Percentiles rank a stretch among this genome's conserved stretches.
Conservation (phyloP, 2,329 filamentous ascomycete genomes). For the Cordyceps farinosa region DNA sequence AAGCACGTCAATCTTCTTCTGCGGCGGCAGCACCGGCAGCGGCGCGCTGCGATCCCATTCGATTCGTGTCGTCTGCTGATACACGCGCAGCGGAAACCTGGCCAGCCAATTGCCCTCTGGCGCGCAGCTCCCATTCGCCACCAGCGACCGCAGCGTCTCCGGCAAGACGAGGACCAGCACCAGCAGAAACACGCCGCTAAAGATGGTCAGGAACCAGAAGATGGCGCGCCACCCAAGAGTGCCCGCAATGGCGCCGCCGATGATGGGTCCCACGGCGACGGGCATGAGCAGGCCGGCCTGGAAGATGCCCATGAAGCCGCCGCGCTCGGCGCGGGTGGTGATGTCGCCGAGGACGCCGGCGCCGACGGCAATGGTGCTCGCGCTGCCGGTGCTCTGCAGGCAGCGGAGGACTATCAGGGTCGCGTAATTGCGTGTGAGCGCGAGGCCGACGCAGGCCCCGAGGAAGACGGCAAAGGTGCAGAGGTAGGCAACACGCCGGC, state of each 20-base stretch:
- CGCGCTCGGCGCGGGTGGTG: constrained; percentile 53
- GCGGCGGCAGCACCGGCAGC: neutral
- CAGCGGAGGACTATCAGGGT: constrained; percentile 48
- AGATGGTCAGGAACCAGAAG: constrained; percentile 53
- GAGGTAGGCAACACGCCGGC: constrained; percentile 47
- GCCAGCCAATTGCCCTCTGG: constrained; percentile 17
- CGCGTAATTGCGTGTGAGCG: constrained; percentile 40
- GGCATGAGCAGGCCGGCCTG: constrained; percentile 34
- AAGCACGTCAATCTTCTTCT: constrained; percentile 41
- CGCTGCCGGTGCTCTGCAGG: constrained; percentile 51
- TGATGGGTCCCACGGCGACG: constrained; percentile 42
- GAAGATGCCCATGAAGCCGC: constrained; percentile 50
- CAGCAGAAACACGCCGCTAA: constrained; percentile 35
- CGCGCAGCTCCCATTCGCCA: constrained; percentile 40
- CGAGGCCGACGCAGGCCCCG: constrained; percentile 45
- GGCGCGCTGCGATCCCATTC: constrained; percentile 9
- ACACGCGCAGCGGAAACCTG: constrained; percentile 31
- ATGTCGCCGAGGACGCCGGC: constrained; percentile 56
- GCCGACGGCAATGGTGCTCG: constrained; percentile 52
- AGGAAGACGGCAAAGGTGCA: constrained; percentile 45
- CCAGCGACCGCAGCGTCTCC: constrained; percentile 40
- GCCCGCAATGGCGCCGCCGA: constrained; percentile 49
- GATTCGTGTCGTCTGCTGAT: constrained; percentile 30
- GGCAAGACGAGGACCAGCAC: constrained; percentile 44
- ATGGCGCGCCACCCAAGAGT: constrained; percentile 51